Percentiles rank a stretch among this genome's conserved stretches.
Evolutionary conservation across 129 eudicot genomes (phyloP).

Genomic region (Tagetes patula): DNA sequence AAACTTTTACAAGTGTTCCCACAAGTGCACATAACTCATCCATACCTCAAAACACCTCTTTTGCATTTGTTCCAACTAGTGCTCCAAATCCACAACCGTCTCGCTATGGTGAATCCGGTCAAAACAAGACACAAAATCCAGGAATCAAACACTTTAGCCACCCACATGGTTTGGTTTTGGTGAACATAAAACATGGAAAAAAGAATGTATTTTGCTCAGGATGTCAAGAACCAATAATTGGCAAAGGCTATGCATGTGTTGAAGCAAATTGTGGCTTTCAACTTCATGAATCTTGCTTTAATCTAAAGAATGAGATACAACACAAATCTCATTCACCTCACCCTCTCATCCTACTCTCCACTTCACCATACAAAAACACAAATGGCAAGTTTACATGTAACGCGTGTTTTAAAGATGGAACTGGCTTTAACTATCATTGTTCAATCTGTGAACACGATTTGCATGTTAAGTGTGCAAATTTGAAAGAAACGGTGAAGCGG

Average conservation of each 20-base stretch:
- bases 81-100: conserved; percentile 19
- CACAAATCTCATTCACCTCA: conserved; percentile 57
- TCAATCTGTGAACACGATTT: conserved; percentile 41
- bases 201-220: conserved; percentile 40
- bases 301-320: conserved; percentile 32
- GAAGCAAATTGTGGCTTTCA: conserved; percentile 42
- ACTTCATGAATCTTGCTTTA: conserved; percentile 50
- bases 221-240: conserved; percentile 39
- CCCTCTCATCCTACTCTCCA: conserved; percentile 36
- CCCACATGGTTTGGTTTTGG: conserved; percentile 39
- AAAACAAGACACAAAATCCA: conserved; percentile 13
- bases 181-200: conserved; percentile 33
- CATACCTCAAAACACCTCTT: conserved; percentile 6
- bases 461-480: conserved; percentile 48
- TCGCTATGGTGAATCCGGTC: conserved; percentile 12
- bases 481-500: conserved; percentile 36
- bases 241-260: conserved; percentile 36
- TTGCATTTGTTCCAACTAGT: conserved; percentile 12
- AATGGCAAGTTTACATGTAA: conserved; percentile 37
- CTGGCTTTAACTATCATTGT: conserved; percentile 40
- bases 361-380: conserved; percentile 10
- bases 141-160: conserved; percentile 53
- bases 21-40: conserved; percentile 17
- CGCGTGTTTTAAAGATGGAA: conserved; percentile 42
- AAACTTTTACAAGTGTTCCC: conserved; percentile 20